These are phyloP conservation scores for Myxozyma kluyveri DNA, from an alignment of 805 yeast species.

Conservation along the genomic window DNA sequence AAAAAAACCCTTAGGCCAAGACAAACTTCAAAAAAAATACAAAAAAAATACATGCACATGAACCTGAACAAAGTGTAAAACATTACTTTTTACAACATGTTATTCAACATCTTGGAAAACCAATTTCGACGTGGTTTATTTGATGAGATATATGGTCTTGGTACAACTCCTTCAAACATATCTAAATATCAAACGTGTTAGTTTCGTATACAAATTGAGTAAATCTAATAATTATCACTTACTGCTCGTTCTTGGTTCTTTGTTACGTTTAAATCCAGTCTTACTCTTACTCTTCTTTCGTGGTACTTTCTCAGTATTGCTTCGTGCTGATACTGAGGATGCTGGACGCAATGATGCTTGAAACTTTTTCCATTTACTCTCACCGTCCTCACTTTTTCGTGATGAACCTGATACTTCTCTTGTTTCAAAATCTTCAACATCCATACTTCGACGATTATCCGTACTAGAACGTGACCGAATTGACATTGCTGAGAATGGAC, in stretches of 20 bases:
- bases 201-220: background rate
- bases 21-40: background rate
- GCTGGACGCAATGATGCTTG: conserved; percentile 13
- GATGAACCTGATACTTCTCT: background rate
- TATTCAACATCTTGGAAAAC: conserved; percentile 18
- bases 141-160: conserved; percentile 4
- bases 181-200: conserved; percentile 1
- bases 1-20: no score
- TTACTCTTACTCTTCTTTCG: background rate
- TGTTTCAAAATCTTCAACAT: no score
- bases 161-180: conserved; percentile 10
- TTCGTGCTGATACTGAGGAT: conserved; percentile 17
- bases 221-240: background rate
- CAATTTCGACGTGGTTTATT: conserved; percentile 15
- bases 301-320: conserved; percentile 1
- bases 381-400: background rate
- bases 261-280: conserved; percentile 1
- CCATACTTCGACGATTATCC: no score
- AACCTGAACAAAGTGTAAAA: background rate
- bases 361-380: conserved; percentile 8
- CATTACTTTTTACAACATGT: background rate
- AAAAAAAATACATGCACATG: background rate
- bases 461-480: background rate
- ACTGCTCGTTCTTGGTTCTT: conserved; percentile 5
- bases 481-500: background rate